A percentile compares a stretch with the other conserved stretches of the same genome.
phyloP scores from a whole-genome alignment of 140 eudicot genomes.

The Oenanthe javanica region DNA sequence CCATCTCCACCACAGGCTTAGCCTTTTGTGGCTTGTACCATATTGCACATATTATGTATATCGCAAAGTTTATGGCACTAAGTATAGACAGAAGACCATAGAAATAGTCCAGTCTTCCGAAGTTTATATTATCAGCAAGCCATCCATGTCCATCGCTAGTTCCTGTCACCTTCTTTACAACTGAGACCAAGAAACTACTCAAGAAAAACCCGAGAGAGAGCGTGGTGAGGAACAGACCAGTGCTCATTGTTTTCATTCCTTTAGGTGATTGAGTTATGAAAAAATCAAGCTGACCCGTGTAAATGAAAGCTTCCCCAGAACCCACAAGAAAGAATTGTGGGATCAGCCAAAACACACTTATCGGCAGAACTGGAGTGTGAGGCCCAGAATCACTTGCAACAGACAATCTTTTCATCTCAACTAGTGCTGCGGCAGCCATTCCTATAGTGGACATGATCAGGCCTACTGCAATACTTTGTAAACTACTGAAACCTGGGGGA shows the following conservation, averaged over 20 bases:
- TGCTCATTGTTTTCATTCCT: slow-evolving; percentile 93
- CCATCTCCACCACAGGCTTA: slow-evolving; percentile 11
- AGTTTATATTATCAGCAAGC: slow-evolving; percentile 63
- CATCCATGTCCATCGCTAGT: slow-evolving; percentile 38
- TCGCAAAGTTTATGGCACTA: slow-evolving; percentile 40
- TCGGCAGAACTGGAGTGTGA: slow-evolving; percentile 32
- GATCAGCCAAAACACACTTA: slow-evolving; percentile 62
- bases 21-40: slow-evolving; percentile 28
- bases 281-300: slow-evolving; percentile 89
- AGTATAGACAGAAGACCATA: slow-evolving; percentile 52
- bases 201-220: slow-evolving; percentile 77
- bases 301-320: slow-evolving; percentile 79
- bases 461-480: slow-evolving; percentile 65
- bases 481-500: slow-evolving; percentile 51
- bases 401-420: slow-evolving; percentile 52
- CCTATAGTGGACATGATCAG: slow-evolving; percentile 59
- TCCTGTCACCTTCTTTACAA: slow-evolving; percentile 49
- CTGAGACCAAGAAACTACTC: slow-evolving; percentile 70
- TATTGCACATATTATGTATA: slow-evolving; percentile 40
- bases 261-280: slow-evolving; percentile 92
- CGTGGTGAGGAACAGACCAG: slow-evolving; percentile 79
- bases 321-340: slow-evolving; percentile 85
- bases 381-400: slow-evolving; percentile 33
- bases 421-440: slow-evolving; percentile 67
- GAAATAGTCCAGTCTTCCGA: slow-evolving; percentile 67